Evolutionary conservation across 805 yeast genomes (phyloP).

Genomic region (Kluyveromyces aestuarii): DNA sequence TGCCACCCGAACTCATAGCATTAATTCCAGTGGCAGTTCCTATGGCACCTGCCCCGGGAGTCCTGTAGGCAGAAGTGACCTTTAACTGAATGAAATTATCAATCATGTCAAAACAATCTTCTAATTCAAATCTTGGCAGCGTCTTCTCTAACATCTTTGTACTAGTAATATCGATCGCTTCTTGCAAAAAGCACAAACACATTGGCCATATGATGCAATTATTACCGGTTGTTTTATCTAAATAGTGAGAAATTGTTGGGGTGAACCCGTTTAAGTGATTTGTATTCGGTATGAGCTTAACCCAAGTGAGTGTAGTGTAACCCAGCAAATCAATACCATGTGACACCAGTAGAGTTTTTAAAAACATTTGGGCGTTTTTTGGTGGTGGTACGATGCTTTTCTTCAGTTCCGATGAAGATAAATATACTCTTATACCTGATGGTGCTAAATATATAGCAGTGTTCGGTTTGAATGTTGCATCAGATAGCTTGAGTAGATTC

Average conservation of each 20-base stretch:
- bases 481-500: constrained; percentile 22
- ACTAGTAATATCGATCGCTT: constrained; percentile 12
- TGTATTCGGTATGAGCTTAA: constrained; percentile 58
- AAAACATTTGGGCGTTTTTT: constrained; percentile 29
- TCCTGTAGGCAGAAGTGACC: constrained; percentile 31
- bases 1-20: constrained; percentile 25
- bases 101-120: constrained; percentile 30
- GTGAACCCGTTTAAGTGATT: constrained; percentile 62
- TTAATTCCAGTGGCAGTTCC: constrained; percentile 18
- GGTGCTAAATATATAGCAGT: constrained; percentile 45
- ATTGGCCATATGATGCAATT: constrained; percentile 68
- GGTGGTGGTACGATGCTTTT: constrained; percentile 36
- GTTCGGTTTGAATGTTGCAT: constrained; percentile 17
- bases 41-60: constrained; percentile 25
- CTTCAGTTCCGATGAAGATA: constrained; percentile 28
- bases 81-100: constrained; percentile 33
- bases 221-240: constrained; percentile 40
- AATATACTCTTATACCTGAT: constrained; percentile 43
- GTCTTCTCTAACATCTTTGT: constrained; percentile 6
- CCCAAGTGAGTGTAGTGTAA: constrained; percentile 40
- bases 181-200: constrained; percentile 53
- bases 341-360: constrained; percentile 30
- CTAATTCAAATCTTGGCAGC: constrained; percentile 9
- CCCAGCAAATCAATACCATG: constrained; percentile 27
- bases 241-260: constrained; percentile 48